Evolutionary conservation across 2,329 filamentous ascomycete species (phyloP).

Genomic region (Fonsecaea monophora): DNA sequence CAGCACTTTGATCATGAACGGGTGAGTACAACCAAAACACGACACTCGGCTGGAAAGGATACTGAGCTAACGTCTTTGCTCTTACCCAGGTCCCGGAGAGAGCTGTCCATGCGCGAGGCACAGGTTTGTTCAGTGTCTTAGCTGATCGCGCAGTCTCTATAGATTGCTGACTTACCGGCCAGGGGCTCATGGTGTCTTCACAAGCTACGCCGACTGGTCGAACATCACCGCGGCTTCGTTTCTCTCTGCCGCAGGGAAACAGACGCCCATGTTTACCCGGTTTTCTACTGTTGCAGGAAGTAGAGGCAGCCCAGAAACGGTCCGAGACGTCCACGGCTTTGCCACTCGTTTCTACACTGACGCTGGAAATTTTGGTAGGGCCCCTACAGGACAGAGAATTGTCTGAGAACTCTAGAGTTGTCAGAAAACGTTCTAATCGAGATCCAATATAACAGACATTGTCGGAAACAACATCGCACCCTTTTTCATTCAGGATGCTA

Average conservation of each 20-base stretch:
- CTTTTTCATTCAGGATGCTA: constrained; percentile 14
- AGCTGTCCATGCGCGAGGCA: constrained; percentile 11
- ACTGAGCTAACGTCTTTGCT: not conserved
- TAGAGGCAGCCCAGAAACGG: constrained; percentile 7
- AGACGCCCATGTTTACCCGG: constrained; percentile 5
- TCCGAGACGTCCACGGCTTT: constrained; percentile 13
- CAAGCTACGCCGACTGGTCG: constrained; percentile 11
- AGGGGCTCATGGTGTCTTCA: constrained; percentile 14
- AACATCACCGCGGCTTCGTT: constrained; percentile 15
- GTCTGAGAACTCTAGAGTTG: not conserved
- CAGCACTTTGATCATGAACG: constrained; percentile 17
- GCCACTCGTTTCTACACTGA: constrained; percentile 13
- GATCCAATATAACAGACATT: not conserved
- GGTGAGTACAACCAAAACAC: not conserved
- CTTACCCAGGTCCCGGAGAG: not conserved
- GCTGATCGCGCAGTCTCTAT: not conserved
- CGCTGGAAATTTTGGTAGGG: constrained; percentile 6
- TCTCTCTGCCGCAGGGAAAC: constrained; percentile 9
- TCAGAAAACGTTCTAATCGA: not conserved
- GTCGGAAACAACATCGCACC: constrained; percentile 9
- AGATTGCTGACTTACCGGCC: not conserved
- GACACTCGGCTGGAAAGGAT: not conserved
- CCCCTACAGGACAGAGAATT: not conserved
- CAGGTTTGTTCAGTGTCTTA: not conserved
- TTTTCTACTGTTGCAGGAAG: constrained; percentile 14